Conservation (phyloP, 2,329 filamentous ascomycete species). For the Colletotrichum tropicicola region DNA sequence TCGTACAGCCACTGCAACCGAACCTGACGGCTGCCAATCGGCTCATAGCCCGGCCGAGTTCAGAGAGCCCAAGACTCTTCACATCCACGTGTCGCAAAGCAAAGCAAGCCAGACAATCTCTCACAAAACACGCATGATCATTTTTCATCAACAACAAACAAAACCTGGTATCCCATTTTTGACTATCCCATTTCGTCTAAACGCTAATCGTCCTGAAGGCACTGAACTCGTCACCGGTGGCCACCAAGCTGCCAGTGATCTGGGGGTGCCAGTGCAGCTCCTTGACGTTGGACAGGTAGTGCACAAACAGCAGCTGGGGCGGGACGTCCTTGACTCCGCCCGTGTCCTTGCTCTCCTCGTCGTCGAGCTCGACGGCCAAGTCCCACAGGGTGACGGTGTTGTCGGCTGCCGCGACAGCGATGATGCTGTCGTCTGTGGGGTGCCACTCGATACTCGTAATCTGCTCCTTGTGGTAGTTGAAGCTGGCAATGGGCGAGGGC, state of each 20-base stretch:
- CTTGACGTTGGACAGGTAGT: conserved; percentile 95
- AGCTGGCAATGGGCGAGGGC: conserved; percentile 88
- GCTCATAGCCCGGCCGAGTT: background rate
- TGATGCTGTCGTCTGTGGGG: conserved; percentile 94
- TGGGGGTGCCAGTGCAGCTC: conserved; percentile 98
- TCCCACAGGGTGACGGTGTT: conserved; percentile 97
- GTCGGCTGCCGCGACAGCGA: conserved; percentile 91
- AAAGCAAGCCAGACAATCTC: background rate
- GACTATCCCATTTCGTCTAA: conserved; percentile 49
- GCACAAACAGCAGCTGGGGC: conserved; percentile 93
- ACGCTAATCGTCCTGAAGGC: conserved; percentile 87
- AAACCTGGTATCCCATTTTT: conserved; percentile 28
- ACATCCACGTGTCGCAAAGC: background rate
- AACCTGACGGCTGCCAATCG: background rate
- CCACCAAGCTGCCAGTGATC: conserved; percentile 88
- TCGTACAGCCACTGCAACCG: conserved; percentile 5
- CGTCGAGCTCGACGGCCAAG: conserved; percentile 93
- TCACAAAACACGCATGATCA: background rate
- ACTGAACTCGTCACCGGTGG: conserved; percentile 90
- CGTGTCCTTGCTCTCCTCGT: conserved; percentile 93
- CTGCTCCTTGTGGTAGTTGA: conserved; percentile 95
- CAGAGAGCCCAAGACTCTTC: background rate
- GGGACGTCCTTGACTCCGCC: conserved; percentile 90
- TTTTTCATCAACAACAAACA: conserved; percentile 17
- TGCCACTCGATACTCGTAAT: conserved; percentile 98